Evolutionary conservation across 768 basidiomycete species (phyloP), one percentile per base, ranked within the genome.

Genomic region (Tricholoma bakamatsutake): DNA sequence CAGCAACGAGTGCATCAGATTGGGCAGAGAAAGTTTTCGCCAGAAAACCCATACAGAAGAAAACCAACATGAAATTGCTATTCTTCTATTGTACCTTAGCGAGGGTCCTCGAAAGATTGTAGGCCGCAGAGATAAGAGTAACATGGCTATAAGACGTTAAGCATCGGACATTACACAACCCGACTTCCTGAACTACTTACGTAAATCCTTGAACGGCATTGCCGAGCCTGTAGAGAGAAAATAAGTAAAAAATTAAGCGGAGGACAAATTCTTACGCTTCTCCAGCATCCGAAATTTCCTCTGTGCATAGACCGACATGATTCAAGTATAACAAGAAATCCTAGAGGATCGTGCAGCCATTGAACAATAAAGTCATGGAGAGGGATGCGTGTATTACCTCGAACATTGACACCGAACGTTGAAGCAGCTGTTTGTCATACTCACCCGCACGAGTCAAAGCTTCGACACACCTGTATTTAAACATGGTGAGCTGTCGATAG

Each of bases 201-300:
- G 90, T 93, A 70, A 93, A 93, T 33, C 90, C 91, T 70, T 93
- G 91, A 17, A 93, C 90, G 1, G 90, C 87, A 59, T 93, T 93
- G 5, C 90, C 90, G 39, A 93, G 78, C 12, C 90, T 90, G 50
- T 13, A 50, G 2, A 46, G 21, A 59, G 24, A 17, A 43, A n/a
- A 31, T 55, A 47, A 42, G 15, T 51, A 39, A 55, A 33, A 24
- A 46, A 17, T 4, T 15, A 30, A 6, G 6, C 46, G 6, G 34
- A n/a, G n/a, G 30, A 27, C 43, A 27, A 18, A 18, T 4, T 73
- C 81, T 54, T 60, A 89, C 86, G 82, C 88, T 72, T 93, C 91
- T 9, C 93, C 92, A 30, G 90, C 83, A 58, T 85, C 85, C 0
- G 88, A 90, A 42, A 91, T 89, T 65, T 92, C 90, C 67, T 91